Evolutionary conservation across 345 rosid genomes (phyloP).

Genomic region (Heritiera fomes): DNA sequence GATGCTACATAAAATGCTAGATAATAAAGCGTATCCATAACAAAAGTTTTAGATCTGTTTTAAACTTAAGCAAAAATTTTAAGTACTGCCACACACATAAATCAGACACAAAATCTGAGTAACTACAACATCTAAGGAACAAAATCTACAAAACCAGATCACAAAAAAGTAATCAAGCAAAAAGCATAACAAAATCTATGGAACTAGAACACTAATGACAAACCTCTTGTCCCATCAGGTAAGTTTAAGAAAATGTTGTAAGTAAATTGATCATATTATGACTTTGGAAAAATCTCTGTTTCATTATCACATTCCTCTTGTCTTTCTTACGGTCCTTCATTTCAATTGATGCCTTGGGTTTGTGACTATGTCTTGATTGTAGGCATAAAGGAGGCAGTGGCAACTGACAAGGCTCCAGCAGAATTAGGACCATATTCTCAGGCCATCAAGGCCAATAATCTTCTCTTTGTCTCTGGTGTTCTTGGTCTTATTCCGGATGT

Average conservation of each 20-base stretch:
- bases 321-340: background rate
- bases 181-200: too few species aligned
- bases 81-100: too few species aligned
- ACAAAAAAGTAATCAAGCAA: too few species aligned
- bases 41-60: too few species aligned
- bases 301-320: background rate
- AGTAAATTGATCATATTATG: background rate
- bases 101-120: too few species aligned
- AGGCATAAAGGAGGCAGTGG: slow-evolving; percentile 70
- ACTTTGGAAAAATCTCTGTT: background rate
- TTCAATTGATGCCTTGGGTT: background rate
- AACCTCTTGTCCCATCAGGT: too few species aligned
- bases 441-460: slow-evolving; percentile 77
- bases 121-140: too few species aligned
- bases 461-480: slow-evolving; percentile 77
- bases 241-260: background rate
- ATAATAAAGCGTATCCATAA: too few species aligned
- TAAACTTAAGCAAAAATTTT: too few species aligned
- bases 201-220: too few species aligned
- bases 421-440: slow-evolving; percentile 91
- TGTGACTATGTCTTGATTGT: slow-evolving; percentile 23
- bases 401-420: slow-evolving; percentile 86
- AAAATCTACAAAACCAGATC: too few species aligned
- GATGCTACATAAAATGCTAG: too few species aligned
- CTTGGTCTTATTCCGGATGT: slow-evolving; percentile 93